Base-by-base conservation (phyloP, 768 basidiomycete genomes). In the Termitomyces heimii region DNA sequence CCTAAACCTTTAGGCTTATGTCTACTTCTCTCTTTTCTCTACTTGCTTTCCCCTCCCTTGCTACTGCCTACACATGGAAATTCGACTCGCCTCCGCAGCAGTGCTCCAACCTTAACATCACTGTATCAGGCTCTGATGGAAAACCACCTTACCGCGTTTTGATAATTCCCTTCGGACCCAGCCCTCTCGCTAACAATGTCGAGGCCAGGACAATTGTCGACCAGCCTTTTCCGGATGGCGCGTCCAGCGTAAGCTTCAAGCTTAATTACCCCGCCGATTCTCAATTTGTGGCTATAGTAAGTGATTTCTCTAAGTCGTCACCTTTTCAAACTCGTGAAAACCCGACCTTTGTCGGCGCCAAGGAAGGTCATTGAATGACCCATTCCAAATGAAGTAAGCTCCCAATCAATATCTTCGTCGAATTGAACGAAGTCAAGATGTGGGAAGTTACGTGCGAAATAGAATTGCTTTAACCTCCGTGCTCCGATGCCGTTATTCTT, bases 241-340 rank as follows among this genome's bases (percentile, higher is more conserved):
- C 69, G 6, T 73, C 67, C 2, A 71, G 75, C 24, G 62, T 82
- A 29, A 75, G 68, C 37, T 86, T 91, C 67, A 70, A 79, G 65
- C 76, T 90, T 53, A 78, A 76, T 29, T 92, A 79, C 66, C 89
- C 89, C 0, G 75, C 70, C 48, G 77, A 82, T 65, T 87, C 88
- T 3, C 84, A 88, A 64, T 85, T 92, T 54, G 87, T 92, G 26
- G 83, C 85, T 5, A 85, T 90, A 64, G 89, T 89, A 64, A 72
- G 86, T 82, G 6, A n/a, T 39, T 49, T 32, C 43, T 62, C 34
- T 22, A 48, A 18, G 42, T 51, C 22, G 24, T 14, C 14, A 26
- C 12, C 12, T 37, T 4, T 45, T 34, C 7, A 31, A n/a, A 18
- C 22, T 14, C 8, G 40, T 12, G 32, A 24, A 51, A 37, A 12